A percentile compares a stretch with the other conserved stretches of the same genome.
These are phyloP conservation scores for Phaeosphaeria sp. DNA, from an alignment of 2,329 filamentous ascomycete species.

Conservation along the genomic window DNA sequence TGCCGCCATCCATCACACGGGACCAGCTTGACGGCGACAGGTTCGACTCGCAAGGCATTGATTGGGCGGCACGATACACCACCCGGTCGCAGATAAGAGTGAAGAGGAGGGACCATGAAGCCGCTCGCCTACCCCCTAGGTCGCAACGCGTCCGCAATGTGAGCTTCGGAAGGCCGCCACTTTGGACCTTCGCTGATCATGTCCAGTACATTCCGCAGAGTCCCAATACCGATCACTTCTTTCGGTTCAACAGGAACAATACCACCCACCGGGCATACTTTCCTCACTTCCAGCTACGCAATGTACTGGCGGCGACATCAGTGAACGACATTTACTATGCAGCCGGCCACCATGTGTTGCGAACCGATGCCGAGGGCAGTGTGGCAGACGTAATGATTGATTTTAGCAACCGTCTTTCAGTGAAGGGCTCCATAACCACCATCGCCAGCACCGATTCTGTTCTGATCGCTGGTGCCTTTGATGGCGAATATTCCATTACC, in stretches of 20 bases:
- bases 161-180: not conserved
- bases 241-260: constrained; percentile 58
- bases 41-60: constrained; percentile 49
- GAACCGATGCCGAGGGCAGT: constrained; percentile 56
- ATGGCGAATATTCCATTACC: constrained; percentile 63
- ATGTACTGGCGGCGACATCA: constrained; percentile 62
- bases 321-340: constrained; percentile 65
- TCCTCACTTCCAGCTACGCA: constrained; percentile 66
- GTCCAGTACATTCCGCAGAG: constrained; percentile 30
- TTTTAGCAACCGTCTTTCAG: constrained; percentile 49
- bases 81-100: constrained; percentile 31
- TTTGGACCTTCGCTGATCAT: not conserved
- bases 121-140: constrained; percentile 22
- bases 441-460: constrained; percentile 59
- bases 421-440: constrained; percentile 58
- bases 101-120: constrained; percentile 33
- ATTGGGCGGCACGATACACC: constrained; percentile 44
- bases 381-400: constrained; percentile 56
- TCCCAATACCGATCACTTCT: constrained; percentile 54
- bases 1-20: constrained; percentile 35
- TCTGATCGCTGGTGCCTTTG: constrained; percentile 63
- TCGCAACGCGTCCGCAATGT: constrained; percentile 28
- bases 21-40: constrained; percentile 43
- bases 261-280: constrained; percentile 58
- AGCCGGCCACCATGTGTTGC: constrained; percentile 55